These are phyloP conservation scores for Plantago coronopus DNA, from an alignment of 305 asterid genomes.

Conservation along the genomic window DNA sequence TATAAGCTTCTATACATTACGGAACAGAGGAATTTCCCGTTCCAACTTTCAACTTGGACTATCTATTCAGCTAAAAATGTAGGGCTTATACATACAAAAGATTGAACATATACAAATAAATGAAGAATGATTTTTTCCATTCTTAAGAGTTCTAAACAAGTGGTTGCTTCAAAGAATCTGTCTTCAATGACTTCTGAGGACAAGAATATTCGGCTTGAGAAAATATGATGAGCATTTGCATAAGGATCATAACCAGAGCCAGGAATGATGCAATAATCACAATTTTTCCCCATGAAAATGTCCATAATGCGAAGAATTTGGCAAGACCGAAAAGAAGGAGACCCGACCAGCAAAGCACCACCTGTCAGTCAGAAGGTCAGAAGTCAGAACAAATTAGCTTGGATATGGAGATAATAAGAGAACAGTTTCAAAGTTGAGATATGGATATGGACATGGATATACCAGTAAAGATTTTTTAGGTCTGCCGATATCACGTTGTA, in stretches of 20 bases:
- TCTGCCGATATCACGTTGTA: constrained; percentile 46
- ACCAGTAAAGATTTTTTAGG: constrained; percentile 69
- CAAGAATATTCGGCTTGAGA: constrained; percentile 62
- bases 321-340: constrained; percentile 39
- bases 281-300: constrained; percentile 63
- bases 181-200: constrained; percentile 32
- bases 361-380: constrained; percentile 35
- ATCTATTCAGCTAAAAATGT: not conserved
- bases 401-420: not conserved
- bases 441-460: constrained; percentile 14
- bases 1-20: not conserved
- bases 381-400: constrained; percentile 7
- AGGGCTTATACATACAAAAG: not conserved
- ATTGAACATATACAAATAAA: not conserved
- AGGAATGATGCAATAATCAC: constrained; percentile 49
- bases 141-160: constrained; percentile 37
- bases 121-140: not conserved
- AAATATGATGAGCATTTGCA: constrained; percentile 66
- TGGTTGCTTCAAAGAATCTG: constrained; percentile 40
- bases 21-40: not conserved
- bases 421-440: not conserved
- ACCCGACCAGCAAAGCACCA: constrained; percentile 59
- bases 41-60: not conserved
- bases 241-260: constrained; percentile 48
- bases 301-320: constrained; percentile 42